phyloP scores from a whole-genome alignment of 495 filamentous ascomycete genomes.

The Zalerion maritima region DNA sequence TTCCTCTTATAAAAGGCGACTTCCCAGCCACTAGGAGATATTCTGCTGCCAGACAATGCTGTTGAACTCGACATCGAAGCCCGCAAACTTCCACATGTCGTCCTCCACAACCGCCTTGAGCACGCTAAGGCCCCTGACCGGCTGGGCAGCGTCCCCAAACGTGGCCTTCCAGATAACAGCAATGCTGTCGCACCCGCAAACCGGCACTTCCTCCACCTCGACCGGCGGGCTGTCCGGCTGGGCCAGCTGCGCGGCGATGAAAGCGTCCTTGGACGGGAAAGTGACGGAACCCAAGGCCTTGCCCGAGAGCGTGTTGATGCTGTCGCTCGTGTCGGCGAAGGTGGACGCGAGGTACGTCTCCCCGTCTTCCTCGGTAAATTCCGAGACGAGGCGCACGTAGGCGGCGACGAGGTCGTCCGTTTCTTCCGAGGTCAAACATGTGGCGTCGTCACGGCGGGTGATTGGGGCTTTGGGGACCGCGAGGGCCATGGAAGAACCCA shows the following conservation, averaged over 20 bases:
- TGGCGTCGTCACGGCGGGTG: not conserved
- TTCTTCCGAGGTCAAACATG: constrained; percentile 9
- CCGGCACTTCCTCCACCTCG: constrained; percentile 3
- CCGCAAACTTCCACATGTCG: constrained; percentile 13
- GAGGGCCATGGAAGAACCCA: constrained; percentile 2
- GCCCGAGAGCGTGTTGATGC: constrained; percentile 16
- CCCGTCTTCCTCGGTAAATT: constrained; percentile 13
- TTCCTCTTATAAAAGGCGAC: no score
- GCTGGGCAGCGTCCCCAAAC: constrained; percentile 7
- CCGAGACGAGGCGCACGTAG: constrained; percentile 13
- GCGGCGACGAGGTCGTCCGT: constrained; percentile 9
- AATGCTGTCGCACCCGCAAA: constrained; percentile 14
- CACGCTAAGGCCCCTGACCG: constrained; percentile 16
- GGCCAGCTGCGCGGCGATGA: constrained; percentile 9
- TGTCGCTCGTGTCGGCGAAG: constrained; percentile 16
- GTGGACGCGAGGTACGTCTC: constrained; percentile 8
- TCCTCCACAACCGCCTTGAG: constrained; percentile 6
- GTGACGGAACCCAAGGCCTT: constrained; percentile 12
- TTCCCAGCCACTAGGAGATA: no score
- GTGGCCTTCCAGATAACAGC: constrained; percentile 14
- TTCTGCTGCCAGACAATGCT: constrained; percentile 11
- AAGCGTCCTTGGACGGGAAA: constrained; percentile 13
- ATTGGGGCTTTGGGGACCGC: not conserved
- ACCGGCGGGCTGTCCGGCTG: constrained; percentile 1
- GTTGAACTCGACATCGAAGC: constrained; percentile 20